Conservation (phyloP, 2,329 filamentous ascomycete genomes). For the Cordyceps militaris region DNA sequence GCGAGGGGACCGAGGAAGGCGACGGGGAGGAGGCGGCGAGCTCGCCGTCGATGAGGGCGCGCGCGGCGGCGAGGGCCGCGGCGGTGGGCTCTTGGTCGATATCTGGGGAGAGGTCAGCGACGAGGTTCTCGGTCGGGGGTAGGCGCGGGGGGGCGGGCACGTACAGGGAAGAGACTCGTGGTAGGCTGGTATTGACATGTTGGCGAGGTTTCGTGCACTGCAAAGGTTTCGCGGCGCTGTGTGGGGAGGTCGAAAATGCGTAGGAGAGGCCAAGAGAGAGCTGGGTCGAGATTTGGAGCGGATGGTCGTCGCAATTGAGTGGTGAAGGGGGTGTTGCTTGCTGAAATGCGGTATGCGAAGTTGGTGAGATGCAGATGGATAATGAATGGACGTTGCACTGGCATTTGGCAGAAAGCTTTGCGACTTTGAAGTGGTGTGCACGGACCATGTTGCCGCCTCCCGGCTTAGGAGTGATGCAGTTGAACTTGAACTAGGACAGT, state of each 20-base stretch:
- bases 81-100: conserved; percentile 68
- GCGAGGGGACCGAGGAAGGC: conserved; percentile 18
- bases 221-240: background rate
- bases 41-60: conserved; percentile 63
- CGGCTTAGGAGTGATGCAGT: background rate
- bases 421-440: background rate
- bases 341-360: background rate
- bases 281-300: background rate
- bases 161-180: conserved; percentile 78
- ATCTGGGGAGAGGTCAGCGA: conserved; percentile 45
- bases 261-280: background rate
- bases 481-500: too few species aligned
- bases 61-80: conserved; percentile 56
- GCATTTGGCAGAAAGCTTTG: background rate
- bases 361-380: background rate
- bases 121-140: background rate
- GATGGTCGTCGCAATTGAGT: background rate
- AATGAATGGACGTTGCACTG: background rate
- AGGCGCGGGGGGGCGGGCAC: conserved; percentile 19
- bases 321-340: background rate
- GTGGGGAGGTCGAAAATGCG: background rate
- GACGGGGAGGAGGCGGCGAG: conserved; percentile 47
- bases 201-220: background rate
- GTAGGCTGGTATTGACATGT: conserved; percentile 32
- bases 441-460: conserved; percentile 1